A percentile compares a stretch with the other conserved stretches of the same genome.
phyloP scores from a whole-genome alignment of 2,329 filamentous ascomycete genomes.

The Talaromyces sp. region DNA sequence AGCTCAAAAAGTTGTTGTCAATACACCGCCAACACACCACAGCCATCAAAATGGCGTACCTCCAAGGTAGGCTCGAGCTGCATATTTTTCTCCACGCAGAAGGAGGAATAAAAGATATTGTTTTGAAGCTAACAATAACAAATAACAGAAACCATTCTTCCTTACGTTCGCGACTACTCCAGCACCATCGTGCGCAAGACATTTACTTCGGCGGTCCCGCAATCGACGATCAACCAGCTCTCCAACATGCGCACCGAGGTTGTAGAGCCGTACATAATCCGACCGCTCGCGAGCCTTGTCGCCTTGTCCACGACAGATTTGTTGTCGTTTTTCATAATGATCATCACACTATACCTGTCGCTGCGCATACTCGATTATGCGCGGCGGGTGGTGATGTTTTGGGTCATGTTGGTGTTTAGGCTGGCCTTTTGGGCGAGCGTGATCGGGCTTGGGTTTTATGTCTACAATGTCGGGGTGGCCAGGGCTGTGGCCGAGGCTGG shows the following conservation, averaged over 20 bases:
- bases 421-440: conserved; percentile 61
- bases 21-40: not conserved
- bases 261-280: conserved; percentile 48
- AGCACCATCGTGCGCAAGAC: conserved; percentile 10
- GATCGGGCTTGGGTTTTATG: conserved; percentile 48
- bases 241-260: conserved; percentile 25
- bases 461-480: conserved; percentile 42
- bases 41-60: conserved; percentile 4
- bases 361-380: conserved; percentile 63
- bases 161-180: conserved; percentile 13
- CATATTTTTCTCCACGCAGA: not conserved
- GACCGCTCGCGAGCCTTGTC: conserved; percentile 30
- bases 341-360: conserved; percentile 58
- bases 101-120: not conserved
- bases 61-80: conserved; percentile 12
- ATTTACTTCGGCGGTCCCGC: not conserved
- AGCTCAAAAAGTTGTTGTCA: not conserved
- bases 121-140: not conserved
- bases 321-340: conserved; percentile 41
- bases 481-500: conserved; percentile 28
- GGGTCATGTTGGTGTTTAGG: conserved; percentile 62
- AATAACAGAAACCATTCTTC: conserved; percentile 15
- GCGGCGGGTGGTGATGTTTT: conserved; percentile 68
- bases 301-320: conserved; percentile 30
- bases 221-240: conserved; percentile 14